Evolutionary conservation across 129 eudicot genomes (phyloP).

Genomic region (Flaveria brownii): DNA sequence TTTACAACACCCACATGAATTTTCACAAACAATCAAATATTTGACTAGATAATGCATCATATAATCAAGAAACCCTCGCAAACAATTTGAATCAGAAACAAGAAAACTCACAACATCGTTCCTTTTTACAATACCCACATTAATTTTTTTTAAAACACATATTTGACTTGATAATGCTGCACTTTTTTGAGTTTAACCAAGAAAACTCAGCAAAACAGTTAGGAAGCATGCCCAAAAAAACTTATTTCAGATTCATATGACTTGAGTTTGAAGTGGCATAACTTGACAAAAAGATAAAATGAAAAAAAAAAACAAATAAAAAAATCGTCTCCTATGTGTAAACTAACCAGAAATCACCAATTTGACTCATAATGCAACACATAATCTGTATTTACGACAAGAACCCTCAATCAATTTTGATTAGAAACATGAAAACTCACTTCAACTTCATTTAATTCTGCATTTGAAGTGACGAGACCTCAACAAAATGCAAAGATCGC

Average conservation of each 20-base stretch:
- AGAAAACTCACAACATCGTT: not conserved
- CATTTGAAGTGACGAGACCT: not conserved
- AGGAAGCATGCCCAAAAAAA: not conserved
- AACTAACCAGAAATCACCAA: not conserved
- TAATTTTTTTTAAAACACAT: not conserved
- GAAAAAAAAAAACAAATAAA: not conserved
- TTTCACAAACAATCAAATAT: not conserved
- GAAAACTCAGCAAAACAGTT: constrained; percentile 10
- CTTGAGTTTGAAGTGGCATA: too few relatives aligned
- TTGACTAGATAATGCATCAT: not conserved
- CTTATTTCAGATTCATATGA: not conserved
- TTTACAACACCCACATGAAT: not conserved
- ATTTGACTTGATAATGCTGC: not conserved
- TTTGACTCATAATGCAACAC: not conserved
- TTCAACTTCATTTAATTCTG: not conserved
- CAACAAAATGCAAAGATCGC: not conserved
- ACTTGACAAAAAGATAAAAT: too few relatives aligned
- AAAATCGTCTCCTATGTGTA: not conserved
- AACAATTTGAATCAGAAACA: not conserved
- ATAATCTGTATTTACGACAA: not conserved
- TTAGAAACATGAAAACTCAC: not conserved
- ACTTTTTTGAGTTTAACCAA: not conserved
- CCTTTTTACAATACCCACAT: not conserved
- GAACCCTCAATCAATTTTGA: not conserved
- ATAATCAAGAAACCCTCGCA: not conserved